Evolutionary conservation across 257 asterid genomes (phyloP), one percentile per base, ranked within the genome.

Genomic region (Lycium ferocissimum): DNA sequence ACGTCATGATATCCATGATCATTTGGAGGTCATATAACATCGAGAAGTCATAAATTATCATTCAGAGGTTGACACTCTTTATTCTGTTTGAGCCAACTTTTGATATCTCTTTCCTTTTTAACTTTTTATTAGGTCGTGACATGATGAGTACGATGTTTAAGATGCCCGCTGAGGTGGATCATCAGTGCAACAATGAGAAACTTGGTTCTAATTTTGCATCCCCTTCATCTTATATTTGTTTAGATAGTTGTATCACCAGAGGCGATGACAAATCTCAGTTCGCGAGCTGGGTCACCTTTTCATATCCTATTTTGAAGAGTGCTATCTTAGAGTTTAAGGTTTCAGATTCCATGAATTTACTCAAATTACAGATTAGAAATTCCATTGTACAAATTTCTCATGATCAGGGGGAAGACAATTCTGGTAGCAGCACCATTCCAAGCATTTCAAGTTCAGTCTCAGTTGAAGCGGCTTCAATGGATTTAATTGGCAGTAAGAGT

Each of bases 281-380:
- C 22, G 35, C 87, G 81, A 85, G 45, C 69, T 78, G 63, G 49
- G 51, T 79, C 43, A 67, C 87, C 62, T 58, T 86, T 40, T 86
- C 85, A 56, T 85, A 73, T 72, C 90, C 90, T 40, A 57, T 85
- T 4, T 54, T 88, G 80, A 88, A 81, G 88, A 89, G 89, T 85
- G 89, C 89, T 45, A 71, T 88, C 40, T 35, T 35, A 35, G 85
- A 88, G 88, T 62, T 85, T 53, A 86, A 82, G 65, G 79, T 80
- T 65, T 54, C 66, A 26, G 80, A 86, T 67, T 82, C 83, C 62
- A 75, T 45, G 67, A 83, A 71, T 85, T 80, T 71, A 12, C 88
- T 5, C 49, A 85, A 79, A 67, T 86, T 71, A 7, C 82, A 76
- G 84, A 65, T 22, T 62, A 51, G 82, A 86, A 83, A 80, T 85